Conservation (phyloP, 805 yeast genomes). For the Candida berthetii region DNA sequence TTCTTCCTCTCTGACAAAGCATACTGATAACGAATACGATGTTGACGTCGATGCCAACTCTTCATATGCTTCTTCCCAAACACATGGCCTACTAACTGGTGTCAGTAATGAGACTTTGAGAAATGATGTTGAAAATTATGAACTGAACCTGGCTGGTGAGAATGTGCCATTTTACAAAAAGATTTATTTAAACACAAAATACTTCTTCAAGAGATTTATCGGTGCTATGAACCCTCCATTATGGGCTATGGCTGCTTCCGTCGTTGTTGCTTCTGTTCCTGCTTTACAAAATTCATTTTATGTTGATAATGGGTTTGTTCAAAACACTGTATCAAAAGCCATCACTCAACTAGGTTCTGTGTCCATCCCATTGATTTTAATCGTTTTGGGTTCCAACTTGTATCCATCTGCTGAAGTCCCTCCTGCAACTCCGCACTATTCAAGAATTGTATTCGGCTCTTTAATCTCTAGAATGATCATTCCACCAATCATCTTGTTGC, state of each 20-base stretch:
- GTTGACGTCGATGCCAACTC: not conserved
- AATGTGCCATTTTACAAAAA: not conserved
- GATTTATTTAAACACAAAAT: not conserved
- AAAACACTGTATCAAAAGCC: conserved; percentile 59
- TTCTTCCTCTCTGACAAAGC: not conserved
- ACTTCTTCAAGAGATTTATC: conserved; percentile 18
- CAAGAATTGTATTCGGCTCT: conserved; percentile 61
- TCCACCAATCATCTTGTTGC: conserved; percentile 63
- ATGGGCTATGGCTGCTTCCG: conserved; percentile 67
- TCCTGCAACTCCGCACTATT: conserved; percentile 56
- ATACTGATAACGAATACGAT: conserved; percentile 2
- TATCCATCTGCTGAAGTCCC: conserved; percentile 65
- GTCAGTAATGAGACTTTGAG: not conserved
- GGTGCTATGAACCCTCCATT: conserved; percentile 75
- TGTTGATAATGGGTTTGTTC: conserved; percentile 52
- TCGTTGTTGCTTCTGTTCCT: conserved; percentile 64
- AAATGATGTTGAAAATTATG: not conserved
- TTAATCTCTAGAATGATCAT: conserved; percentile 72
- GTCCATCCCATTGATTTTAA: conserved; percentile 69
- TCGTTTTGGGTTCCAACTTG: conserved; percentile 74
- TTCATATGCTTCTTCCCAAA: not conserved
- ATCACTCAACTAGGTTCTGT: conserved; percentile 65
- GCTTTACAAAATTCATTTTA: conserved; percentile 51
- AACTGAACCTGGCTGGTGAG: not conserved
- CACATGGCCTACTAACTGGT: not conserved